Evolutionary conservation across 495 filamentous ascomycete genomes (phyloP), one percentile per base, ranked within the genome.

Genomic region (Bathelium albidoporum): DNA sequence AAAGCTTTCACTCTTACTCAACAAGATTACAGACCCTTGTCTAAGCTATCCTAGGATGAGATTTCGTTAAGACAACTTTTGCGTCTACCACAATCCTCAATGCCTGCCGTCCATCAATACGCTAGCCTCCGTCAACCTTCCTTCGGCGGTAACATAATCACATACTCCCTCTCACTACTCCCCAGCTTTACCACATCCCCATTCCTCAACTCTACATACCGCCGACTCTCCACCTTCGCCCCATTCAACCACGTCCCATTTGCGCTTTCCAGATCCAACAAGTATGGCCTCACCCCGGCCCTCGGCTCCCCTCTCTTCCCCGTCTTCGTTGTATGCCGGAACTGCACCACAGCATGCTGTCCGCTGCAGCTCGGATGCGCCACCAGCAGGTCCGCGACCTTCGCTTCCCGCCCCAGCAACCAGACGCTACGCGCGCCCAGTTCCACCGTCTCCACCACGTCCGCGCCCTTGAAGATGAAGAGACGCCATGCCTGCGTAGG

Each of bases 311-410:
- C 93, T 72, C 81, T 94, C 71, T 96, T 91, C 70, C 94, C 90
- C 64, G 81, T 82, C 74, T 87, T 91, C 67, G 87, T 86, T 24
- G 89, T 82, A 72, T 89, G 87, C 49, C 95, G 84, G 69, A 97
- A 98, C 73, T 98, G 94, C 36, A 98, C 79, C 29, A 91, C 95
- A 2, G 94, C 95, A 75, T 98, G 94, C 75, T 98, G 94, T 71
- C 91, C 92, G 63, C 88, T 92, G 71, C 88, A 86, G 71, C 91
- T 96, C 26, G 91, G 92, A 71, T 98, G 91, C 67, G 95, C 91
- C 29, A 91, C 83, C 5, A 84, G 78, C 39, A 95, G 80, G 70
- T 98, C 94, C 4, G 88, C 91, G 29, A 98, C 86, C 10, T 84
- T 73, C 44, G 79, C 64, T 66, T 97, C 93, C 41, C 93, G 76